Evolutionary conservation across 2,329 filamentous ascomycete genomes (phyloP), one percentile per base, ranked within the genome.

Genomic region (Phyllosticta citrichinensis): DNA sequence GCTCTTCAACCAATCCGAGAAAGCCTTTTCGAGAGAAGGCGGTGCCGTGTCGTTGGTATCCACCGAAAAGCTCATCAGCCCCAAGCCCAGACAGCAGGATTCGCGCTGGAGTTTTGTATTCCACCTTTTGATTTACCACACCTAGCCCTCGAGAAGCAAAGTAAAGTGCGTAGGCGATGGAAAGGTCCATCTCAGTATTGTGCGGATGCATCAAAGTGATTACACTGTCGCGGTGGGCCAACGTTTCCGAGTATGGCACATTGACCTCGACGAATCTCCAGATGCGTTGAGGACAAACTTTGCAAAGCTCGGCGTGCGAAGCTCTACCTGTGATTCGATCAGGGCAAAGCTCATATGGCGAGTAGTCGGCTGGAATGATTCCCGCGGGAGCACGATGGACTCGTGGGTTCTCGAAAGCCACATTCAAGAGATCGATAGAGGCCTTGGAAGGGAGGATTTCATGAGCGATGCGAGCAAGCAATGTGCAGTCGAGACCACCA

Each of bases 171-270:
- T 83, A 87, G 0, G 89, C 88, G 67, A 99, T 99, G 3, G 94
- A 99, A 0, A 99, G 80, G 68, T 99, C 94, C 94, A 99, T 99
- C 74, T 99, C 94, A 0, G 94, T 99, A 66, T 96, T 93, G 74
- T 99, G 94, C 0, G 94, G 94, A 66, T 88, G 81, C 72, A 99
- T 97, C 19, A 99, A 79, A 2, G 83, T 81, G 47, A 92, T 82
- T 20, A 99, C 83, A 25, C 80, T 81, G 2, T 80, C 69, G 63
- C 89, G 84, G 67, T 96, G 88, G 2, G 80, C 79, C 52, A 86
- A 70, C 0, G 87, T 88, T 67, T 95, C 88, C 5, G 79, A 70
- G 70, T 93, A 97, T 0, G 93, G 88, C 27, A 99, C 79, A 68
- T 99, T 87, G 61, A 97, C 81, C 79, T 86, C 83, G 50, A 97